Conservation (phyloP, 2,329 filamentous ascomycete species). For the Ophioceras dolichostomum region DNA sequence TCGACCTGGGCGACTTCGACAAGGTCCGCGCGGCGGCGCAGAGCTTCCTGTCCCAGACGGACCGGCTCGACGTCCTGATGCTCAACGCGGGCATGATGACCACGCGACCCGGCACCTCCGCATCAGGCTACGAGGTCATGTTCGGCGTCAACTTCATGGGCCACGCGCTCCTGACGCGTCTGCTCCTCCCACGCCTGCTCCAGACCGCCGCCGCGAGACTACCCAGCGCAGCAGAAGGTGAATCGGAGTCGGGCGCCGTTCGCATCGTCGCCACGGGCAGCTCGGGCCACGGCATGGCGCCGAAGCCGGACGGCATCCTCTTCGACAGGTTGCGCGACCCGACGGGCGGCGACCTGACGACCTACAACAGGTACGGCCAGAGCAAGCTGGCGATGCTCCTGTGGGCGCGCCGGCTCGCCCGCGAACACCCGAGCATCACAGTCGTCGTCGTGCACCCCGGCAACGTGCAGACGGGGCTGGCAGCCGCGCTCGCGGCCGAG, state of each 20-base stretch:
- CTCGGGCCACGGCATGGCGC: constrained; percentile 3
- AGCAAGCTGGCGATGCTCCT: constrained; percentile 37
- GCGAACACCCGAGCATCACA: constrained; percentile 26
- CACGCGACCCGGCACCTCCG: constrained; percentile 17
- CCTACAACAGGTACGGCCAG: constrained; percentile 28
- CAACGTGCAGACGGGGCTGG: constrained; percentile 11
- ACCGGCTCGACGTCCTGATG: constrained; percentile 28
- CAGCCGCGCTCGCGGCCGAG: constrained; percentile 9
- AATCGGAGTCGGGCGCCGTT: constrained; percentile 9
- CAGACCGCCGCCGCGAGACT: constrained; percentile 9
- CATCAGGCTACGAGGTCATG: constrained; percentile 30
- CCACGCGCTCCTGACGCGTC: constrained; percentile 26
- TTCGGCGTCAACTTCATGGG: constrained; percentile 34
- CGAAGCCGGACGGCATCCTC: constrained; percentile 5
- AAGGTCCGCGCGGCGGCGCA: constrained; percentile 26
- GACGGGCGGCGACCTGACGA: constrained; percentile 2
- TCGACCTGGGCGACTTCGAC: constrained; percentile 29
- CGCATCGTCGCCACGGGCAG: constrained; percentile 13
- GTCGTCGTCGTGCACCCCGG: constrained; percentile 15
- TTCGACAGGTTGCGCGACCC: constrained; percentile 5
- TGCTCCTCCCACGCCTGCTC: constrained; percentile 15
- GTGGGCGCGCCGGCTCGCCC: constrained; percentile 29
- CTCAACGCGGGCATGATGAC: constrained; percentile 32
- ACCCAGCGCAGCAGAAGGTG: no score
- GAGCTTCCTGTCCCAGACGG: constrained; percentile 17